Percentiles rank a stretch among this genome's conserved stretches.
Evolutionary conservation across 1,284 basidiomycete species (phyloP).

Genomic region (Moesziomyces sp.): DNA sequence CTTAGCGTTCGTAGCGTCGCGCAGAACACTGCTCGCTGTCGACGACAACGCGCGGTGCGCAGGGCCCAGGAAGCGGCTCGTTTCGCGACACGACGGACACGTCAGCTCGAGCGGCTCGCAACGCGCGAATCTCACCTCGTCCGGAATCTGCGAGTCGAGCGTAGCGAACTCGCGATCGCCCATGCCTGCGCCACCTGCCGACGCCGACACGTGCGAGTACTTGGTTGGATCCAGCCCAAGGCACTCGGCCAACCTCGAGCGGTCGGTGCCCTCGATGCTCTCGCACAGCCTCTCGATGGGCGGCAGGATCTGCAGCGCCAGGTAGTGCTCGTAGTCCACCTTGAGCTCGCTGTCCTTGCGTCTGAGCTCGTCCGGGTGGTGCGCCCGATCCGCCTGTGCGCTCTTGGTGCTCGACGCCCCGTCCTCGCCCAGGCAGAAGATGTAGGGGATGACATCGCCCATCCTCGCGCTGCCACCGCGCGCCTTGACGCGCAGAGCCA

Average conservation of each 20-base stretch:
- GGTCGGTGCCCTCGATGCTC: constrained; percentile 93
- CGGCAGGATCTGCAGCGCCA: constrained; percentile 90
- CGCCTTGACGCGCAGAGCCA: constrained; percentile 89
- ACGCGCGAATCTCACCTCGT: constrained; percentile 77
- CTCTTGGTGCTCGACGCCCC: constrained; percentile 77
- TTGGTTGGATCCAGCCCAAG: constrained; percentile 88
- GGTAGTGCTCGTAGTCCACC: constrained; percentile 81
- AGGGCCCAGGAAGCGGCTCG: constrained; percentile 37
- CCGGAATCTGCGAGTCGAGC: constrained; percentile 89
- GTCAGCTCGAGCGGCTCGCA: constrained; percentile 53
- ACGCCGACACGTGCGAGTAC: constrained; percentile 70
- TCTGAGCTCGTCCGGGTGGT: constrained; percentile 91
- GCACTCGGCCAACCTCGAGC: constrained; percentile 89
- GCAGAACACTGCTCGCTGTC: constrained; percentile 1
- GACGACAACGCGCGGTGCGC: constrained; percentile 16
- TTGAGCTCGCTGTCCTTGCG: constrained; percentile 68
- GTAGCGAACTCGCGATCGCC: constrained; percentile 77
- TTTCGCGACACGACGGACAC: constrained; percentile 51
- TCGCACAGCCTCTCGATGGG: constrained; percentile 95
- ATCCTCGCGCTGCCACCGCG: constrained; percentile 81
- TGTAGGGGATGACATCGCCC: constrained; percentile 95
- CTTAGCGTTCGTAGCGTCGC: constrained; percentile 20
- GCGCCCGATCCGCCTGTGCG: constrained; percentile 88
- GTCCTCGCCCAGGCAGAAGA: constrained; percentile 86
- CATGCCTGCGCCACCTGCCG: constrained; percentile 37